A percentile compares a stretch with the other conserved stretches of the same genome.
Conservation (phyloP, 2,329 filamentous ascomycete species). For the Aurifilum marmelostoma region DNA sequence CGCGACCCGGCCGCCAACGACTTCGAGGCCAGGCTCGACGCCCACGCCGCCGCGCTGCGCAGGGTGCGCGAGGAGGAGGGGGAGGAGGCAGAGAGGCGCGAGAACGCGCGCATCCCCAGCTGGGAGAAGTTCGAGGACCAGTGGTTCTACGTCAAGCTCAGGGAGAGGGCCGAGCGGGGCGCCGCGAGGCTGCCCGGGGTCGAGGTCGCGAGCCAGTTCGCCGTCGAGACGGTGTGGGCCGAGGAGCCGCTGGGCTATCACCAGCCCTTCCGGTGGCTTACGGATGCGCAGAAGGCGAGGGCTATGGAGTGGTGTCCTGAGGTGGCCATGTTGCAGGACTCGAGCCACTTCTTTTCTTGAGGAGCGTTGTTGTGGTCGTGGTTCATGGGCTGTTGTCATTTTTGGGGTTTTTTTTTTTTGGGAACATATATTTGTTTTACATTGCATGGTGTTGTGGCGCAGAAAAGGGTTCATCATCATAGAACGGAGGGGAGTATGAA, state of each 20-base stretch:
- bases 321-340: constrained; percentile 30
- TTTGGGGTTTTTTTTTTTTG: background rate
- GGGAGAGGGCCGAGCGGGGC: constrained; percentile 36
- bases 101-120: constrained; percentile 3
- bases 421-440: background rate
- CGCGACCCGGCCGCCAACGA: constrained; percentile 23
- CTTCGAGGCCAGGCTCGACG: constrained; percentile 18
- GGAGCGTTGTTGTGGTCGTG: background rate
- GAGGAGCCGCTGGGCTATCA: constrained; percentile 36
- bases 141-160: constrained; percentile 37
- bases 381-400: too few relatives aligned
- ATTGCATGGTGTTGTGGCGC: constrained; percentile 27
- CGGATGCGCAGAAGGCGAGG: constrained; percentile 31
- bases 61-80: background rate
- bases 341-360: constrained; percentile 22
- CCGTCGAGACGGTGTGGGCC: constrained; percentile 35
- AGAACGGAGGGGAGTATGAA: too few relatives aligned
- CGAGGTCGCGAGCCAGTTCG: constrained; percentile 33
- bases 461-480: background rate
- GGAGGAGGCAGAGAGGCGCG: background rate
- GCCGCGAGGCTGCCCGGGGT: constrained; percentile 30
- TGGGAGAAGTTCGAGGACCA: constrained; percentile 34
- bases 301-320: constrained; percentile 40
- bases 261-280: constrained; percentile 33
- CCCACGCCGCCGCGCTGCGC: background rate